Evolutionary conservation across 176 grass and related monocot genomes (phyloP).

Genomic region (Hordeum vulgare): DNA sequence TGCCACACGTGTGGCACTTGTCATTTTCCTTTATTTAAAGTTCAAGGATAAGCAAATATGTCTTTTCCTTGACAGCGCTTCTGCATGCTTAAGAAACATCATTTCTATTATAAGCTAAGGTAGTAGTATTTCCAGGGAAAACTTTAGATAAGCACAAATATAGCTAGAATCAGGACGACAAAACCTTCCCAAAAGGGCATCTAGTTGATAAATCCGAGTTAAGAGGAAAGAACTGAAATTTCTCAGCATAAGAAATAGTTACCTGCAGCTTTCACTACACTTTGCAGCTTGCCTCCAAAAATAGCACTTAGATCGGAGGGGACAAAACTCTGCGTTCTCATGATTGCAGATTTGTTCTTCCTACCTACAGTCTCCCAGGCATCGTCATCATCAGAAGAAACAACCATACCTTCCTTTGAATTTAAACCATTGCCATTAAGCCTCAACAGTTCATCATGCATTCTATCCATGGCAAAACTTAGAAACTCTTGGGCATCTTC

Average conservation of each 20-base stretch:
- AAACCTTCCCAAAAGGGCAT: background rate
- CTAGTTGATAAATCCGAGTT: background rate
- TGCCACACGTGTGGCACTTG: too few species aligned
- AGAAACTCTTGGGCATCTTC: constrained; percentile 99
- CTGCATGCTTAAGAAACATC: background rate
- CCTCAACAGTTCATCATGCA: constrained; percentile 94
- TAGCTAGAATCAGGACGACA: background rate
- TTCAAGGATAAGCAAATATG: background rate
- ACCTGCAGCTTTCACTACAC: constrained; percentile 85
- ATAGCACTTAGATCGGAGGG: constrained; percentile 88
- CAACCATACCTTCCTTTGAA: constrained; percentile 59
- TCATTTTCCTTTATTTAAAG: background rate
- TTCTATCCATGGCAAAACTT: constrained; percentile 88
- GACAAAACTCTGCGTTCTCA: constrained; percentile 83
- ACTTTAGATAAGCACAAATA: background rate
- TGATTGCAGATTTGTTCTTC: constrained; percentile 91
- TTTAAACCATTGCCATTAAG: constrained; percentile 49
- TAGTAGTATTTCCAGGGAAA: background rate
- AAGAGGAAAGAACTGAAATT: background rate
- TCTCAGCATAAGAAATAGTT: constrained; percentile 16
- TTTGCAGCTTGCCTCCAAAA: constrained; percentile 91
- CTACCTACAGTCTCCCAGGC: constrained; percentile 96
- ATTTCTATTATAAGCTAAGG: constrained; percentile 7
- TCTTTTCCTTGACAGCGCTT: background rate
- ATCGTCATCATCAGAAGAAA: constrained; percentile 74